Base-by-base conservation (phyloP, 345 rosid genomes). In the Syzygium aromaticum region DNA sequence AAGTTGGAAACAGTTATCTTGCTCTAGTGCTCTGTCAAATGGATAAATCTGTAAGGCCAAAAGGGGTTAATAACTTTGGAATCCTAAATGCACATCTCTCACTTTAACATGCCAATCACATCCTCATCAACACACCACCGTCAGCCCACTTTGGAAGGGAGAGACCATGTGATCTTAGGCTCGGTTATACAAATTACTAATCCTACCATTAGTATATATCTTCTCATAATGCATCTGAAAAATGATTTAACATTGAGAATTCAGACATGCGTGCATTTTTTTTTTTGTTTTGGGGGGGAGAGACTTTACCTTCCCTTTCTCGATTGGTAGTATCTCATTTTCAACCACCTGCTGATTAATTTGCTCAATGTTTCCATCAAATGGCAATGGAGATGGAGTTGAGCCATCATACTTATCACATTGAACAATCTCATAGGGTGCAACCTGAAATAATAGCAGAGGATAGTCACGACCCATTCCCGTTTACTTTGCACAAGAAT, bases 391-490 rank as follows among this genome's bases (percentile, higher is more conserved):
- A 85, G 92, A 83, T 73, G 91, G 83, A 84, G 89, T 87, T 83
- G 93, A 89, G 85, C 84, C 92, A 88, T 95, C 98, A 88, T 91
- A 89, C 90, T 92, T 95, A 85, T 95, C 95, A 87, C 93, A 89
- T 46, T 89, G 93, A 88, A 90, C 90, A 90, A 97, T 94, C 87
- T 96, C 98, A 90, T 86, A 87, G 61, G 99, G 99, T 67, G 93
- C 93, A 86, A 95, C 98, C 99, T 98, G 95, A 84, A 88, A 91
- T 61, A 85, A 88, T 86, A 87, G 85, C 85, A 59, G 85, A 82
- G 30, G 54, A 85, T 78, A 73, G 82, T 84, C 46, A 84, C 8
- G 33, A 78, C 15, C 82, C 46, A 25, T 27, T 40, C n/a, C 33
- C 25, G 27, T 84, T 84, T 56, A 43, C 15, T 28, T 52, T 28